Evolutionary conservation across 2,329 filamentous ascomycete genomes (phyloP).

Genomic region (Cadophora sp.): DNA sequence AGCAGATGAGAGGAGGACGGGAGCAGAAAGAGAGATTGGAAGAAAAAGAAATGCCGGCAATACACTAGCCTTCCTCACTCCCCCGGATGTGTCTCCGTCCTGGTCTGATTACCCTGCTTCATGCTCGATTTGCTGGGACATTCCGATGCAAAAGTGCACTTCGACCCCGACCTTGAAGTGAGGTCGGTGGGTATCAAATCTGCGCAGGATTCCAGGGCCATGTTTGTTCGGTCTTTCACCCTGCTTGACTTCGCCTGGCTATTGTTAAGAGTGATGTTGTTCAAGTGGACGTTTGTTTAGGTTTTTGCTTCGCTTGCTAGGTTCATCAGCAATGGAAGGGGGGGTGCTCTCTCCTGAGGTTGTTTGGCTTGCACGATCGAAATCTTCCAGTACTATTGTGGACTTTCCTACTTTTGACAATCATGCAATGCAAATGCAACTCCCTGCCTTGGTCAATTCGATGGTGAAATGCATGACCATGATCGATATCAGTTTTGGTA

Average conservation of each 20-base stretch:
- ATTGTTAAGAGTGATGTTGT: too few relatives aligned
- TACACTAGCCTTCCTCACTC: not conserved
- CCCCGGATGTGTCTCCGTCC: not conserved
- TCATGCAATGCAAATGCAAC: not conserved
- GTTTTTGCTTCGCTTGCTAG: too few relatives aligned
- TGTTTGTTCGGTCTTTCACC: not conserved
- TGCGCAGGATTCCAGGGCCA: not conserved
- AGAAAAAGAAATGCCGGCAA: not conserved
- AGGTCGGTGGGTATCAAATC: not conserved
- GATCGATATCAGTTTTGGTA: not conserved
- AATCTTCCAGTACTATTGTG: not conserved
- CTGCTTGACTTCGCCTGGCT: not conserved
- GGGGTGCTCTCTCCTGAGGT: too few relatives aligned
- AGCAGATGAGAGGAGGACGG: not conserved
- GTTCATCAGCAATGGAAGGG: too few relatives aligned
- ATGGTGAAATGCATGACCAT: not conserved
- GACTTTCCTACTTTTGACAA: not conserved
- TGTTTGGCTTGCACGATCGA: not conserved
- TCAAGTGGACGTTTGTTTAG: too few relatives aligned
- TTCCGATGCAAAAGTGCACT: not conserved
- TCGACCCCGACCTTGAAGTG: not conserved
- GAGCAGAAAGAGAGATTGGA: not conserved
- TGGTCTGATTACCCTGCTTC: not conserved
- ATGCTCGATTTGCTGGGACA: not conserved
- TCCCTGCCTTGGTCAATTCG: not conserved